phyloP scores from a whole-genome alignment of 2,329 filamentous ascomycete genomes.

The Verticillium albo-atrum region DNA sequence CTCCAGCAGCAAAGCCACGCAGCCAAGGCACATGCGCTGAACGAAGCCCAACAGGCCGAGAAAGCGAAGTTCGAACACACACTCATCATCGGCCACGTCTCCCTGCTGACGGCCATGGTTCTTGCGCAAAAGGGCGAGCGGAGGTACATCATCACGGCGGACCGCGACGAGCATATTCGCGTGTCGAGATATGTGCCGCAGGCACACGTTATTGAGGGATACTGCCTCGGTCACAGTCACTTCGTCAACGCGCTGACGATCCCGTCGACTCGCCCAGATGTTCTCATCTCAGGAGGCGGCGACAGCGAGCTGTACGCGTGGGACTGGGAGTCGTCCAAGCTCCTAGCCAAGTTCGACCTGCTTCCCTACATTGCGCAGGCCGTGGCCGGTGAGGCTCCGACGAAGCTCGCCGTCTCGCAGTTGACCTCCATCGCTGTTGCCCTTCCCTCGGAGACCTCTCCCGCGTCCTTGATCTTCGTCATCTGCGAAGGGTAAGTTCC shows the following conservation, averaged over 20 bases:
- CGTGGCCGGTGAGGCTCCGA: conserved; percentile 15
- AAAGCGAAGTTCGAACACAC: conserved; percentile 64
- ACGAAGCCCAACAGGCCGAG: conserved; percentile 24
- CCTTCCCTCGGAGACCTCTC: background rate
- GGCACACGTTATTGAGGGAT: conserved; percentile 81
- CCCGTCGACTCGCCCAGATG: conserved; percentile 46
- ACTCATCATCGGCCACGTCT: conserved; percentile 87
- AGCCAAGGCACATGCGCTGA: conserved; percentile 23
- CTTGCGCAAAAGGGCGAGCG: conserved; percentile 39
- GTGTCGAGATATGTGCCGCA: conserved; percentile 79
- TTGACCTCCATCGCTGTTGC: conserved; percentile 25
- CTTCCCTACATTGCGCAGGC: conserved; percentile 32
- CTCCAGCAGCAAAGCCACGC: conserved; percentile 51
- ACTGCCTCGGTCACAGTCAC: conserved; percentile 81
- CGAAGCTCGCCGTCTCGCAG: conserved; percentile 43
- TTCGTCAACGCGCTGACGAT: conserved; percentile 78
- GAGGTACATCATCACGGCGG: conserved; percentile 50
- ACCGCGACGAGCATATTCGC: conserved; percentile 73
- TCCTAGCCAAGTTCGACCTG: conserved; percentile 53
- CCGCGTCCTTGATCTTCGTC: conserved; percentile 22
- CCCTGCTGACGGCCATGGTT: conserved; percentile 78
- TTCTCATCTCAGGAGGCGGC: conserved; percentile 82
- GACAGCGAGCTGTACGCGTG: conserved; percentile 76
- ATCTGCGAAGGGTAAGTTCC: conserved; percentile 41
- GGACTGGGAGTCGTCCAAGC: conserved; percentile 64